A percentile compares a stretch with the other conserved stretches of the same genome.
phyloP scores from a whole-genome alignment of 345 rosid species.

The Mallotus nudiflorus region DNA sequence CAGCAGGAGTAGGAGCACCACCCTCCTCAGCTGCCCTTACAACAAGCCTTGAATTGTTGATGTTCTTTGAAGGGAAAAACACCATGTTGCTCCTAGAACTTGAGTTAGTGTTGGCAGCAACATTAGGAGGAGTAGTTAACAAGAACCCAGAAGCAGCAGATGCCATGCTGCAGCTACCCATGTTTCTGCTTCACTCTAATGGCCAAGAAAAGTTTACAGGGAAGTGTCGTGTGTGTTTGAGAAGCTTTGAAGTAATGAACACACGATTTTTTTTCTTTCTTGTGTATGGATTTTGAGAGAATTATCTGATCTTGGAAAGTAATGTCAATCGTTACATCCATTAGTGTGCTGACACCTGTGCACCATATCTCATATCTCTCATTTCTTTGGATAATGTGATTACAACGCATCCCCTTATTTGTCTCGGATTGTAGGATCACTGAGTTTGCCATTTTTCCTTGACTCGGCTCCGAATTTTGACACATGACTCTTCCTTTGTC shows the following conservation, averaged over 20 bases:
- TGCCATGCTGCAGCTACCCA: conserved; percentile 68
- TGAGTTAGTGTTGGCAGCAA: conserved; percentile 28
- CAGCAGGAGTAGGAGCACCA: conserved; percentile 35
- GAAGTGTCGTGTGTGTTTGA: conserved; percentile 15
- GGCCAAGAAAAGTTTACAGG: neutral
- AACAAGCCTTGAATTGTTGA: conserved; percentile 47
- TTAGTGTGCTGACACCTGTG: conserved; percentile 55
- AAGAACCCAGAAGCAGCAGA: conserved; percentile 72
- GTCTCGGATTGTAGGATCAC: neutral
- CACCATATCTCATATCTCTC: conserved; percentile 50
- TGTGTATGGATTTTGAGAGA: neutral
- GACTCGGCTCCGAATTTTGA: neutral
- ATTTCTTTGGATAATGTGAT: conserved; percentile 47
- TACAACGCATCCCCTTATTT: conserved; percentile 12
- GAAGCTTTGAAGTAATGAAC: conserved; percentile 41
- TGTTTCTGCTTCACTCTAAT: conserved; percentile 4
- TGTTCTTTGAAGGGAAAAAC: conserved; percentile 45
- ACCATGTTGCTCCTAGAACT: conserved; percentile 44
- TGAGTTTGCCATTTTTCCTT: neutral
- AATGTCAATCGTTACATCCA: conserved; percentile 50
- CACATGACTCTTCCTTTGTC: too few relatives aligned
- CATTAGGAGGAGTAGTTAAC: conserved; percentile 44
- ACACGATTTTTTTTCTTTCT: conserved; percentile 21
- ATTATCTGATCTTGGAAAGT: conserved; percentile 40
- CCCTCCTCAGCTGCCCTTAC: conserved; percentile 66